Conservation (phyloP, 768 basidiomycete species). For the Tremella fuciformis region DNA sequence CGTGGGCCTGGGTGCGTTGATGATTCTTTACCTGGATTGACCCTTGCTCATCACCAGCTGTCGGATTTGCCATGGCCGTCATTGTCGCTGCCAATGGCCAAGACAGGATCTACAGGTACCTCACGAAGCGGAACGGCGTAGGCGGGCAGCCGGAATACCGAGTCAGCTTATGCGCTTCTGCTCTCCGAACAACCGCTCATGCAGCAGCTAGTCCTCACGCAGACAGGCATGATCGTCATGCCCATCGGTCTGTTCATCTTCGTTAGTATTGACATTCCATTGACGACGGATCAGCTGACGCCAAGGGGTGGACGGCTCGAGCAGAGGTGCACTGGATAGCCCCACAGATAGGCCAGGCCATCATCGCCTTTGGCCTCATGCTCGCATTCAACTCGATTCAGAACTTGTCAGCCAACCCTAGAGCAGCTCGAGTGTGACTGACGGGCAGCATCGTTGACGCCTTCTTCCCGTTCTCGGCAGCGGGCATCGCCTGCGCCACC, state of each 20-base stretch:
- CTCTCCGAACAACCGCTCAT: background rate
- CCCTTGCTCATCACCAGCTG: conserved; percentile 16
- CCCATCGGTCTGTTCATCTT: conserved; percentile 46
- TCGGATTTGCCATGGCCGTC: conserved; percentile 34
- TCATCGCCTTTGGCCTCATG: conserved; percentile 39
- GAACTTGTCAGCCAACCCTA: conserved; percentile 31
- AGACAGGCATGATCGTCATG: conserved; percentile 43
- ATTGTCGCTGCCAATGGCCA: conserved; percentile 33
- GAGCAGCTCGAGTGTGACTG: background rate
- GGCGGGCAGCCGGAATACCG: conserved; percentile 44
- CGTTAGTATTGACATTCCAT: conserved; percentile 18
- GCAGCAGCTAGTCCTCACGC: conserved; percentile 44
- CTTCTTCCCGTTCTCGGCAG: conserved; percentile 49
- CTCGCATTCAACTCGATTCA: conserved; percentile 46
- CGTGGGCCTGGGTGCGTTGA: conserved; percentile 38
- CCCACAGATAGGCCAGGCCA: conserved; percentile 31
- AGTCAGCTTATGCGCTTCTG: conserved; percentile 18
- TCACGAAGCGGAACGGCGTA: conserved; percentile 34
- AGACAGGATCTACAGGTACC: conserved; percentile 42
- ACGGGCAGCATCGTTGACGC: conserved; percentile 41
- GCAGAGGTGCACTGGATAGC: conserved; percentile 45
- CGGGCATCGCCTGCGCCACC: conserved; percentile 42
- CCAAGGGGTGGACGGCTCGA: conserved; percentile 42
- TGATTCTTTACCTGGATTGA: background rate
- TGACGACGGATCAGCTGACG: background rate